Evolutionary conservation across 306 rosid species (phyloP).

Genomic region (Trichosanthes truncata): DNA sequence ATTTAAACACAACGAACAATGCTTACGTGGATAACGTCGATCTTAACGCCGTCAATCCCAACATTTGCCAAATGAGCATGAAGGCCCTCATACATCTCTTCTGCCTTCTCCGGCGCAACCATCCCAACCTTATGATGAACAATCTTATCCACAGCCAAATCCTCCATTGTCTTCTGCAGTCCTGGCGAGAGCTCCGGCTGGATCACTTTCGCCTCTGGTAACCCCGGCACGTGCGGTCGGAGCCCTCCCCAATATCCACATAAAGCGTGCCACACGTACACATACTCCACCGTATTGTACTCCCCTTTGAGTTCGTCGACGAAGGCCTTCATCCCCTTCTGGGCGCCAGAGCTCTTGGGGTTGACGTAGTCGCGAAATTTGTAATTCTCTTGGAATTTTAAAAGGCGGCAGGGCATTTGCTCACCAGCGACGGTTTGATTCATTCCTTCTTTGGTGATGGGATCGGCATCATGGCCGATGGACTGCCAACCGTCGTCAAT

Average conservation of each 20-base stretch:
- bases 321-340: slow-evolving; percentile 59
- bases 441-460: slow-evolving; percentile 52
- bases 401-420: slow-evolving; percentile 86
- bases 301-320: slow-evolving; percentile 56
- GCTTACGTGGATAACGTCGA: slow-evolving; percentile 92
- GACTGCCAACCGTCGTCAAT: slow-evolving; percentile 96
- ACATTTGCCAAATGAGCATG: slow-evolving; percentile 54
- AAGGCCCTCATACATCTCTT: slow-evolving; percentile 67
- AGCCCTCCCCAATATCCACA: slow-evolving; percentile 97
- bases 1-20: no score
- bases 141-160: slow-evolving; percentile 86
- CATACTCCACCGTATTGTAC: slow-evolving; percentile 54
- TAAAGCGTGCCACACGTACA: slow-evolving; percentile 92
- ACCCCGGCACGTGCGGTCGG: slow-evolving; percentile 49
- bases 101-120: slow-evolving; percentile 59
- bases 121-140: slow-evolving; percentile 54
- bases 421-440: slow-evolving; percentile 65
- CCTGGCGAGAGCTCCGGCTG: slow-evolving; percentile 47
- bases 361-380: slow-evolving; percentile 55
- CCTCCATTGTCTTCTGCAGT: slow-evolving; percentile 60
- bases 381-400: slow-evolving; percentile 57
- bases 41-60: slow-evolving; percentile 89
- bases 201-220: slow-evolving; percentile 45
- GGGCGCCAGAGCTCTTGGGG: neutral
- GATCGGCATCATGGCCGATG: slow-evolving; percentile 57